Percentiles rank a stretch among this genome's conserved stretches.
These are phyloP conservation scores for Debaryomyces singareniensis DNA, from an alignment of 1,139 yeast genomes.

Conservation along the genomic window DNA sequence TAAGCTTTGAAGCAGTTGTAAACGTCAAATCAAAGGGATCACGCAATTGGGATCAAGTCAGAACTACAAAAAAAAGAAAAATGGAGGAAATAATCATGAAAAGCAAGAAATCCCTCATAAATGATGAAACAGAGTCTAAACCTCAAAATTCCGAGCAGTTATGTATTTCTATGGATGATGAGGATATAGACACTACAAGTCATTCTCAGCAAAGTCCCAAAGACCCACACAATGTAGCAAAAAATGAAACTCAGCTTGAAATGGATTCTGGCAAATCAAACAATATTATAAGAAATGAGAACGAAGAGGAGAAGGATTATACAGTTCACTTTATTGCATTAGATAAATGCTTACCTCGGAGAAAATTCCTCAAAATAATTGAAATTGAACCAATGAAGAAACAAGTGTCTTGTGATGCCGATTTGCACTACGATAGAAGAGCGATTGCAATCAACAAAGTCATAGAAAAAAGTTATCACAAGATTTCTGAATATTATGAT, in stretches of 20 bases:
- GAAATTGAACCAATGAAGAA: slow-evolving; percentile 15
- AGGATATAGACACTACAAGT: background rate
- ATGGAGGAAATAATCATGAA: too few species aligned
- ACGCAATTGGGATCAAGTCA: background rate
- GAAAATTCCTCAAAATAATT: slow-evolving; percentile 45
- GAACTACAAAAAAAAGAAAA: slow-evolving; percentile 1
- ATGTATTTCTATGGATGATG: slow-evolving; percentile 5
- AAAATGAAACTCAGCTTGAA: background rate
- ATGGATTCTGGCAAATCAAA: background rate
- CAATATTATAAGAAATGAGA: background rate
- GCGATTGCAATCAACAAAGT: slow-evolving; percentile 43
- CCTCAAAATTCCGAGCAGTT: background rate
- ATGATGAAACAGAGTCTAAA: too few species aligned
- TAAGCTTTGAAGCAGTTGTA: slow-evolving; percentile 53
- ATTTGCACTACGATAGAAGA: slow-evolving; percentile 38
- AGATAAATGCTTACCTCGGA: slow-evolving; percentile 71
- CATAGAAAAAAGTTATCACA: slow-evolving; percentile 21
- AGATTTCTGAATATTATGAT: background rate
- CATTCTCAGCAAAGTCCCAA: background rate
- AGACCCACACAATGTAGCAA: background rate
- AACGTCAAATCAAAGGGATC: slow-evolving; percentile 6
- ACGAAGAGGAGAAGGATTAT: slow-evolving; percentile 10
- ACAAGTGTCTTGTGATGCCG: slow-evolving; percentile 2
- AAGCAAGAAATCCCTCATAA: too few species aligned
- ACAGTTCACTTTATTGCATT: slow-evolving; percentile 69